Percentiles rank a stretch among this genome's conserved stretches.
These are phyloP conservation scores for Juglanconis oblonga DNA, from an alignment of 2,329 filamentous ascomycete genomes.

Conservation along the genomic window DNA sequence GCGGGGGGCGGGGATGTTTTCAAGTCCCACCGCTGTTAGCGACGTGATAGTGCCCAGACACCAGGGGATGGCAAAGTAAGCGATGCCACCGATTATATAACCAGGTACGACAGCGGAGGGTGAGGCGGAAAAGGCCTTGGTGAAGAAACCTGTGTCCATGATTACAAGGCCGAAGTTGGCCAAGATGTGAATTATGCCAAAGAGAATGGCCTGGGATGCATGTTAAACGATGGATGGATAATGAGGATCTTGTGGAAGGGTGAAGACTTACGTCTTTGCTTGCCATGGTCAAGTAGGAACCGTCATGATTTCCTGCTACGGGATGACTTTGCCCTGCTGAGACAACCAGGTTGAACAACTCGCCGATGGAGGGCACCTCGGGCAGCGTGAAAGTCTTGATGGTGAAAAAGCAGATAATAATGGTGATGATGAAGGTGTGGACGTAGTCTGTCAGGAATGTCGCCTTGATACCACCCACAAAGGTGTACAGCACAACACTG, in stretches of 20 bases:
- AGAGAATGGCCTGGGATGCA: conserved; percentile 39
- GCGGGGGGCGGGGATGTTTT: conserved; percentile 35
- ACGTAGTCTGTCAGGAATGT: conserved; percentile 49
- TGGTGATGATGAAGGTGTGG: conserved; percentile 52
- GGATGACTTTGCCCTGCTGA: conserved; percentile 41
- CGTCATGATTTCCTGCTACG: conserved; percentile 49
- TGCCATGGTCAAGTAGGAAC: conserved; percentile 55
- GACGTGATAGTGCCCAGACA: conserved; percentile 49
- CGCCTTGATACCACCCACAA: conserved; percentile 38
- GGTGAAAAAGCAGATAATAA: conserved; percentile 48
- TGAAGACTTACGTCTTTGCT: conserved; percentile 38
- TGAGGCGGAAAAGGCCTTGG: conserved; percentile 48
- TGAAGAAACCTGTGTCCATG: conserved; percentile 53
- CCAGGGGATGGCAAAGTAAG: conserved; percentile 54
- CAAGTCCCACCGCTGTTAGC: conserved; percentile 44
- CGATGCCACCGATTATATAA: conserved; percentile 49
- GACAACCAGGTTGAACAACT: conserved; percentile 49
- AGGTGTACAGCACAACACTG: conserved; percentile 37
- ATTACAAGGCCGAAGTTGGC: conserved; percentile 52
- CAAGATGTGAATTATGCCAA: conserved; percentile 46
- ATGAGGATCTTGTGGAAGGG: background rate
- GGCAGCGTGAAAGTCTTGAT: conserved; percentile 34
- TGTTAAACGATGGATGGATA: background rate
- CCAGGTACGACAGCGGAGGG: conserved; percentile 47
- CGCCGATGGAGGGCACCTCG: conserved; percentile 44